A percentile compares a stretch with the other conserved stretches of the same genome.
phyloP scores from a whole-genome alignment of 2,329 filamentous ascomycete species.

The Penicillium palitans region DNA sequence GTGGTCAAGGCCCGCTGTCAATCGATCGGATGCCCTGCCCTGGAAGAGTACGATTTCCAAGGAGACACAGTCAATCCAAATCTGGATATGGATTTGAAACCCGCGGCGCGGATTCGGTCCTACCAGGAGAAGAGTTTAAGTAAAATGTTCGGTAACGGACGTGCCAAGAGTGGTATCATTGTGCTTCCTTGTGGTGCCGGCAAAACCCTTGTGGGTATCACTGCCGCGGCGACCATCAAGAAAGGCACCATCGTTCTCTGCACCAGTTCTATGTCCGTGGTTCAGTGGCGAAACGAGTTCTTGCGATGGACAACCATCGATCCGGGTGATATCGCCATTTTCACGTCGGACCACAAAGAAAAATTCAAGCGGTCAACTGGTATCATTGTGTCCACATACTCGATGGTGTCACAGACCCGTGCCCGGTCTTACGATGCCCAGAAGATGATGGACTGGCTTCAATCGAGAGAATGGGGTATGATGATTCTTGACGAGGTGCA shows the following conservation, averaged over 20 bases:
- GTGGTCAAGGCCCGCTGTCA: conserved; percentile 86
- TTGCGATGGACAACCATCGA: conserved; percentile 99
- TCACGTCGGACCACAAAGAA: conserved; percentile 90
- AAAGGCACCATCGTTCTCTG: conserved; percentile 94
- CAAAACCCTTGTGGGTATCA: conserved; percentile 97
- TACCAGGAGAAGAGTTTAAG: conserved; percentile 97
- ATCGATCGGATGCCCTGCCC: conserved; percentile 78
- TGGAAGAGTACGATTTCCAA: conserved; percentile 96
- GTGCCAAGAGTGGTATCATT: conserved; percentile 96
- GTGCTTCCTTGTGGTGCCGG: conserved; percentile 94
- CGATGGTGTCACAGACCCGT: conserved; percentile 93
- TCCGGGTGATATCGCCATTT: conserved; percentile 88
- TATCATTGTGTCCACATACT: conserved; percentile 96
- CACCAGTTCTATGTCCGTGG: conserved; percentile 96
- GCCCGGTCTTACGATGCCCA: conserved; percentile 87
- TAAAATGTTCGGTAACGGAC: conserved; percentile 99
- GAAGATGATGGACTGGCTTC: conserved; percentile 97
- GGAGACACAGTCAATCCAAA: conserved; percentile 88
- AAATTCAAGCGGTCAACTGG: conserved; percentile 84
- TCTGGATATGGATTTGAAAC: conserved; percentile 89
- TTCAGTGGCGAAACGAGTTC: conserved; percentile 96
- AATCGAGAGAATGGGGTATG: conserved; percentile 87
- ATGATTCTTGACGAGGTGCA: conserved; percentile 98
- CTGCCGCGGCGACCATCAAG: conserved; percentile 94
- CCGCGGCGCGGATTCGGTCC: conserved; percentile 25